These are phyloP conservation scores for Arthrinium phaeospermum DNA, from an alignment of 2,329 filamentous ascomycete species.

Conservation along the genomic window DNA sequence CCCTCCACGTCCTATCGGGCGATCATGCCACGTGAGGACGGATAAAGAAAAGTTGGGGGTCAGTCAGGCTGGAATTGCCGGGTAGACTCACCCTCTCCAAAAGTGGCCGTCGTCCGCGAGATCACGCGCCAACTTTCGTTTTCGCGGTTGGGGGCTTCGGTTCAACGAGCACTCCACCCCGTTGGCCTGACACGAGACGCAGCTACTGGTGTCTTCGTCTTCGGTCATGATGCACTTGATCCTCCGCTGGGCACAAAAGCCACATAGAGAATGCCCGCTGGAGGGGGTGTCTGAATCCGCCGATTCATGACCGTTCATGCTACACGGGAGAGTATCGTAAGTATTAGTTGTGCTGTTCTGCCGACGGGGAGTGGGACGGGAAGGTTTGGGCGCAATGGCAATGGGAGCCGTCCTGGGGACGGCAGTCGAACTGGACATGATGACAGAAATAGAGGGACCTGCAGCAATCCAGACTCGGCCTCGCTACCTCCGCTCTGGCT, in stretches of 20 bases:
- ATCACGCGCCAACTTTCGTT: slow-evolving; percentile 76
- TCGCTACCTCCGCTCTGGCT: slow-evolving; percentile 9
- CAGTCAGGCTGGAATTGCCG: slow-evolving; percentile 29
- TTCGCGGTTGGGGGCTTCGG: slow-evolving; percentile 77
- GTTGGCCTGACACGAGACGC: slow-evolving; percentile 78
- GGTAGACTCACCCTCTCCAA: slow-evolving; percentile 71
- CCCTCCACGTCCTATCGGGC: slow-evolving; percentile 16
- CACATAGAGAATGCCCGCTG: slow-evolving; percentile 61
- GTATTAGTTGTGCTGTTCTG: slow-evolving; percentile 51
- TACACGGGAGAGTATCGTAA: slow-evolving; percentile 56
- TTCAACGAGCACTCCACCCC: slow-evolving; percentile 81
- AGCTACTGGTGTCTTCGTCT: slow-evolving; percentile 70
- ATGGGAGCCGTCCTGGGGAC: slow-evolving; percentile 68
- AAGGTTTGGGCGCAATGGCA: slow-evolving; percentile 68
- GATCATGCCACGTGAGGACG: slow-evolving; percentile 4
- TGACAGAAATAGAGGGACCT: slow-evolving; percentile 36
- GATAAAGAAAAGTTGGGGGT: slow-evolving; percentile 33
- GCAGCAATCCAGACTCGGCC: background rate
- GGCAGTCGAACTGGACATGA: slow-evolving; percentile 60
- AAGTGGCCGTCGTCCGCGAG: slow-evolving; percentile 63
- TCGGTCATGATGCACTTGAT: slow-evolving; percentile 77
- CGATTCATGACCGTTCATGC: slow-evolving; percentile 58
- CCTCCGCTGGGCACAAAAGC: slow-evolving; percentile 76
- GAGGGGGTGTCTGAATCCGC: slow-evolving; percentile 52
- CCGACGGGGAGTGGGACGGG: slow-evolving; percentile 50